Evolutionary conservation across 345 rosid genomes (phyloP).

Genomic region (Hibiscus syriacus): DNA sequence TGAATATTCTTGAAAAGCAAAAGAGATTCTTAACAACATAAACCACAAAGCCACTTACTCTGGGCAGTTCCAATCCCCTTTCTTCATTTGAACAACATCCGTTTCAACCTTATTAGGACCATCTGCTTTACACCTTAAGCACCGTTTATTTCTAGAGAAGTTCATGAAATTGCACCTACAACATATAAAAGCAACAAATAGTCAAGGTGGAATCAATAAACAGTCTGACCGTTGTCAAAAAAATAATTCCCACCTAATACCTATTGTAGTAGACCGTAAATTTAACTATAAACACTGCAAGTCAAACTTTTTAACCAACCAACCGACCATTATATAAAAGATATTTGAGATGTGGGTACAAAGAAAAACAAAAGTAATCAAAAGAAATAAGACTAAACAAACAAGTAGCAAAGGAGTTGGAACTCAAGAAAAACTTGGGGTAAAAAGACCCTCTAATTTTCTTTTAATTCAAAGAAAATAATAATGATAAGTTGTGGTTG

Average conservation of each 20-base stretch:
- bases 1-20: not conserved
- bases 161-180: slow-evolving; percentile 52
- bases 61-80: slow-evolving; percentile 78
- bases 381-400: no score
- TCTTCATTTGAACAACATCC: slow-evolving; percentile 28
- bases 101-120: slow-evolving; percentile 22
- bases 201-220: not conserved
- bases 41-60: slow-evolving; percentile 34
- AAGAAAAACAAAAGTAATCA: no score
- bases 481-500: no score
- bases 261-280: not conserved
- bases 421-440: no score
- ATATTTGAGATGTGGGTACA: no score
- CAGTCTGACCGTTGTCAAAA: not conserved
- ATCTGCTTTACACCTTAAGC: slow-evolving; percentile 37
- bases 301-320: not conserved
- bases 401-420: no score
- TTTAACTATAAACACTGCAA: not conserved
- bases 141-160: slow-evolving; percentile 33
- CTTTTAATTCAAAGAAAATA: no score
- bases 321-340: not conserved
- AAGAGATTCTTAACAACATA: not conserved
- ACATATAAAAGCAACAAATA: not conserved
- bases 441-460: no score
- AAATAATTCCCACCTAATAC: not conserved